Evolutionary conservation across 805 yeast species (phyloP).

Genomic region (Kodamaea restingae): DNA sequence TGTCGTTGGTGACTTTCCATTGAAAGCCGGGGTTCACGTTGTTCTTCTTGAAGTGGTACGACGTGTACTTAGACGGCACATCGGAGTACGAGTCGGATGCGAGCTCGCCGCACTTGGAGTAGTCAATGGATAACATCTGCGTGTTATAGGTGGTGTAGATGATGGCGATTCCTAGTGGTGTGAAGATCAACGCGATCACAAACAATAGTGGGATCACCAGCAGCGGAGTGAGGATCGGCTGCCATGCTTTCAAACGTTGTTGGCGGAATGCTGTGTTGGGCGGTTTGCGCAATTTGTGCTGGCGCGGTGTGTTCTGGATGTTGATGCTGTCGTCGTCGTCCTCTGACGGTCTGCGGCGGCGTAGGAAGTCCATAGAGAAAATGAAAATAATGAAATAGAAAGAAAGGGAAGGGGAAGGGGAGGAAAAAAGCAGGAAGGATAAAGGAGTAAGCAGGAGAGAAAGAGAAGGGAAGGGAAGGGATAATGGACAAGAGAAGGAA

Average conservation of each 20-base stretch:
- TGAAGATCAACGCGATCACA: conserved; percentile 70
- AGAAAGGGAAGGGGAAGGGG: background rate
- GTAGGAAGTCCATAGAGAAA: conserved; percentile 7
- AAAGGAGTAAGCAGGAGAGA: no score
- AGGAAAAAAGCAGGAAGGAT: no score
- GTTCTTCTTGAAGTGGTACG: conserved; percentile 55
- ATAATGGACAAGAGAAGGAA: no score
- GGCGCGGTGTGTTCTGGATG: conserved; percentile 14
- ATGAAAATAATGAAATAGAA: background rate
- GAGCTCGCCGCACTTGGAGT: conserved; percentile 58
- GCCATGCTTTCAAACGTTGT: conserved; percentile 67
- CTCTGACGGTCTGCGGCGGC: conserved; percentile 22
- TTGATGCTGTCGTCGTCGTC: conserved; percentile 19
- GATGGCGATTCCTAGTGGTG: conserved; percentile 88
- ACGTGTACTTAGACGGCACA: conserved; percentile 58
- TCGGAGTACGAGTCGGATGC: conserved; percentile 35
- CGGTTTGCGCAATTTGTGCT: conserved; percentile 37
- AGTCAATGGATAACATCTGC: conserved; percentile 70
- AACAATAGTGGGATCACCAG: conserved; percentile 84
- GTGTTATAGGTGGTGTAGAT: conserved; percentile 74
- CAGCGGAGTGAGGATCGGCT: conserved; percentile 87
- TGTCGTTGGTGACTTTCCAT: conserved; percentile 52
- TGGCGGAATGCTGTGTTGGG: conserved; percentile 77
- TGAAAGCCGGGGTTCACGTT: conserved; percentile 45
- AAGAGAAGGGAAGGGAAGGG: no score